These are phyloP conservation scores for Strigomonas galati DNA, from an alignment of 208 protist species.

Conservation along the genomic window DNA sequence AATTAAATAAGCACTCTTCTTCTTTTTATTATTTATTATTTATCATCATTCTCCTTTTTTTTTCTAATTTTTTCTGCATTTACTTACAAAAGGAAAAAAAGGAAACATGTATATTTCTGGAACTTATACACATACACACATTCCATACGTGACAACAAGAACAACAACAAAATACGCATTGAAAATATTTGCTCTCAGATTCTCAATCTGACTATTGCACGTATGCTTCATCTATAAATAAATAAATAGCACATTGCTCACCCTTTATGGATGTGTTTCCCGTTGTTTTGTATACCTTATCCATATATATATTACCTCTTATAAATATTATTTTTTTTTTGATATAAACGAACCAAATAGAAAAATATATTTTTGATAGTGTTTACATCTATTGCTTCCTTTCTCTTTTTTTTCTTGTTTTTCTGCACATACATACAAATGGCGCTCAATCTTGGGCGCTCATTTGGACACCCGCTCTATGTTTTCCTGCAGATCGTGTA, in stretches of 20 bases:
- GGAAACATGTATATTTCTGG: background rate
- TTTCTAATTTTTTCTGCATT: too few relatives aligned
- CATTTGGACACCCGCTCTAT: constrained; percentile 48
- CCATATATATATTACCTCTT: background rate
- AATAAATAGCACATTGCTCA: too few relatives aligned
- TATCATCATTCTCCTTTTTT: background rate
- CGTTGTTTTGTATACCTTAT: background rate
- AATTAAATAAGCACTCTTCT: background rate
- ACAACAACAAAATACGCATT: too few relatives aligned
- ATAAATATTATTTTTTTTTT: background rate
- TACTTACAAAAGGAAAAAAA: background rate
- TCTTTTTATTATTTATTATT: background rate
- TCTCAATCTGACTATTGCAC: too few relatives aligned
- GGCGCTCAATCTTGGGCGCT: constrained; percentile 25
- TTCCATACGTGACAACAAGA: too few relatives aligned
- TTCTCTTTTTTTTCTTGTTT: constrained; percentile 3
- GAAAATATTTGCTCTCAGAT: too few relatives aligned
- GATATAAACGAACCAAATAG: background rate
- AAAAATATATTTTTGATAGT: background rate
- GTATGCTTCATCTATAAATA: too few relatives aligned
- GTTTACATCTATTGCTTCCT: background rate
- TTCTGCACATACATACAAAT: too few relatives aligned
- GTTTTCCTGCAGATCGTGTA: constrained; percentile 65
- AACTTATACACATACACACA: background rate
- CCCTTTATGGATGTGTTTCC: too few relatives aligned